Evolutionary conservation across 371 early-diverging fungal species (phyloP).

Genomic region (Smittium culicis): DNA sequence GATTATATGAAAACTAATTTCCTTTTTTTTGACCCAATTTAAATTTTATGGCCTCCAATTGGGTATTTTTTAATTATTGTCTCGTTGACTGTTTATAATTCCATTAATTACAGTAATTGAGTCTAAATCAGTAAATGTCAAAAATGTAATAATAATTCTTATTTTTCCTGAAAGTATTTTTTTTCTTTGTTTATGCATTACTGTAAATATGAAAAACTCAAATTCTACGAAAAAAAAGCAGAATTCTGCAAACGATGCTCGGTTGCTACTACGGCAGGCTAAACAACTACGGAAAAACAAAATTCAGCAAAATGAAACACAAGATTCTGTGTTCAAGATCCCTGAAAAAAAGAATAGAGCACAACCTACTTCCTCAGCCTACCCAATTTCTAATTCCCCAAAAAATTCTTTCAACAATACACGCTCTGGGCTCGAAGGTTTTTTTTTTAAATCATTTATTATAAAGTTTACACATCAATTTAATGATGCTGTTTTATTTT

Average conservation of each 20-base stretch:
- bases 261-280: not conserved
- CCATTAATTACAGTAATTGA: not conserved
- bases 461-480: not conserved
- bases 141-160: not conserved
- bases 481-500: too few relatives aligned
- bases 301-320: not conserved
- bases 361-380: not conserved
- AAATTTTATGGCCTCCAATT: too few relatives aligned
- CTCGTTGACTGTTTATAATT: not conserved
- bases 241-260: not conserved
- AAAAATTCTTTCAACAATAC: not conserved
- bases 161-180: not conserved
- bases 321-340: not conserved
- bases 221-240: too few relatives aligned
- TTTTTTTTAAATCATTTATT: not conserved
- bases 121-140: not conserved
- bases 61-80: not conserved
- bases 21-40: too few relatives aligned
- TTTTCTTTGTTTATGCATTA: not conserved
- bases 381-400: not conserved
- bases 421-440: not conserved
- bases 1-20: too few relatives aligned
- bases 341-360: not conserved
- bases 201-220: not conserved
- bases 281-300: not conserved